Percentiles rank a stretch among this genome's conserved stretches.
phyloP scores from a whole-genome alignment of 768 basidiomycete species.

The Dendrothele bispora region DNA sequence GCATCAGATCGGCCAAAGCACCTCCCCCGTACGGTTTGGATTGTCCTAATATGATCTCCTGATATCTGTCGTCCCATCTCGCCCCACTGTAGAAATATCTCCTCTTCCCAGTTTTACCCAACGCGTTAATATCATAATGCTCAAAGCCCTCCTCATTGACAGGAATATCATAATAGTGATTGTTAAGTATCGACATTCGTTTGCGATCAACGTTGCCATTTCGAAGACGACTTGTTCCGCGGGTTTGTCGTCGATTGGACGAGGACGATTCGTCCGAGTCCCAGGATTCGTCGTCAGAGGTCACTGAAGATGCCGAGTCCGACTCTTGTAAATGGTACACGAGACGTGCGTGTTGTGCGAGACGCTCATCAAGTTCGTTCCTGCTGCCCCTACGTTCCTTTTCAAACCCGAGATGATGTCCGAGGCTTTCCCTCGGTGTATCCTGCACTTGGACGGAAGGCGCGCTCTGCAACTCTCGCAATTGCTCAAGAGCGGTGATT shows the following conservation, averaged over 20 bases:
- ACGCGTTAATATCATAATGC: no score
- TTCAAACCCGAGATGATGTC: slow-evolving; percentile 59
- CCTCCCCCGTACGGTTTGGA: no score
- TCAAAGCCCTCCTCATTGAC: not conserved
- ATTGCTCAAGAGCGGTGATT: slow-evolving; percentile 49
- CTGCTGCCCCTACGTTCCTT: slow-evolving; percentile 43
- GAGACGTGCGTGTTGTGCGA: slow-evolving; percentile 62
- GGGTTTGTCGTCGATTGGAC: slow-evolving; percentile 23
- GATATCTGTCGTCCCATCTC: no score
- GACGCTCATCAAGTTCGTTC: slow-evolving; percentile 57
- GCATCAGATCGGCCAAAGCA: no score
- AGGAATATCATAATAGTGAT: not conserved
- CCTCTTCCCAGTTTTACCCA: no score
- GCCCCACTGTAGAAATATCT: no score
- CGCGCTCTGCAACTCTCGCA: slow-evolving; percentile 58
- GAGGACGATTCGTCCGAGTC: slow-evolving; percentile 51
- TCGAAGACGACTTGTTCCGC: not conserved
- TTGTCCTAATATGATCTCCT: no score
- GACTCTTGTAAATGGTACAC: slow-evolving; percentile 60
- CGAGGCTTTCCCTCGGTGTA: slow-evolving; percentile 71
- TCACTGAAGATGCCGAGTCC: slow-evolving; percentile 45
- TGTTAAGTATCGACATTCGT: not conserved
- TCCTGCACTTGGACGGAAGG: slow-evolving; percentile 88
- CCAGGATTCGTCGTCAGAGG: slow-evolving; percentile 41
- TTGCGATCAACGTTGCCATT: no score